Evolutionary conservation across 805 yeast genomes (phyloP), one percentile per base, ranked within the genome.

Genomic region (Saccharomyces kudriavzevii): DNA sequence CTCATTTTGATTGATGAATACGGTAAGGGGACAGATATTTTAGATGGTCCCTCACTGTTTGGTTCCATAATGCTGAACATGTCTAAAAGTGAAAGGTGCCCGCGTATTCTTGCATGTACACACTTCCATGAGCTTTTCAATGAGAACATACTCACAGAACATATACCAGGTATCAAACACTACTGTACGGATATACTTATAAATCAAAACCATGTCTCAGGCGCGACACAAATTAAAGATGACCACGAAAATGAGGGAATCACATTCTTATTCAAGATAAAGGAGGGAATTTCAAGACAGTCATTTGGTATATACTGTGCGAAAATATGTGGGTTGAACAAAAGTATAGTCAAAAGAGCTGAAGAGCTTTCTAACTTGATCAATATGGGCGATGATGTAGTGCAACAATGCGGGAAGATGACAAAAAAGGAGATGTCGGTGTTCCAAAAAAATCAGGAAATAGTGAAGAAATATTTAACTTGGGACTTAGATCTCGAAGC

Each of bases 1-100:
- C 56, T 81, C 27, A 56, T 82, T 1, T 61, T 81, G 5, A 69
- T 81, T 26, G 82, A 80, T 61, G 83, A 79, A 54, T 78, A 76
- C 63, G 84, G 83, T 0, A 77, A 78, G 55, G 83, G 83, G 0
- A 79, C 80, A 0, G 79, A 77, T 58, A 57, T 72, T 0, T 58
- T 71, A 11, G 78, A 77, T 51, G 81, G 81, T 0, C 78, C 78
- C 0, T 68, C 79, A 0, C 52, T 77, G 10, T 68, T 76, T 52
- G 79, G 78, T 0, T 60, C 78, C 0, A 60, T 73, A 2, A 54
- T 78, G 4, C 64, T 64, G 20, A 49, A 61, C 14, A 50, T 74
- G 1, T 51, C 57, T 5, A 31, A 26, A 13, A 31, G 45, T 5
- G n/a, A 22, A 3, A 31, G n/a, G 1, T 59, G 68, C 26, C 65